Evolutionary conservation across 495 filamentous ascomycete genomes (phyloP).

Genomic region (Staphylotrichum longicolle): DNA sequence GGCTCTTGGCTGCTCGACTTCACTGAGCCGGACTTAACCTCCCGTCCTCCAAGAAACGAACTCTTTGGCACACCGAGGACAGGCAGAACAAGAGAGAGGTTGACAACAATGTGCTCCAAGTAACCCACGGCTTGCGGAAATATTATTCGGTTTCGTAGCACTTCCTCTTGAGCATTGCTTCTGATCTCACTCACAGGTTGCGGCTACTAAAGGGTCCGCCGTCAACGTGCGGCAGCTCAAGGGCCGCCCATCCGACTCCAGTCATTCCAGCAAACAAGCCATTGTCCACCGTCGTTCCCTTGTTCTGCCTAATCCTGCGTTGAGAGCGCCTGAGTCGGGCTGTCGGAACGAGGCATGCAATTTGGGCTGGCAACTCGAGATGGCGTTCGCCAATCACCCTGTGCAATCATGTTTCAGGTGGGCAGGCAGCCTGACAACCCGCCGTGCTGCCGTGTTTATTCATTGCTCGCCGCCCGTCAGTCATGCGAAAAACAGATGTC

Average conservation of each 20-base stretch:
- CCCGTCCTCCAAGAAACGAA: background rate
- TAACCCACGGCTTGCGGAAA: too few species aligned
- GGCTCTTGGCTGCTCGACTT: background rate
- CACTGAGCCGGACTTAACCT: too few species aligned
- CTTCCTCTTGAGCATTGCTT: too few species aligned
- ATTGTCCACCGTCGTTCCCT: too few species aligned
- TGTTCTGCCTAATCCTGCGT: background rate
- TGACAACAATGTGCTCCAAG: too few species aligned
- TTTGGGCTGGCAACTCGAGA: background rate
- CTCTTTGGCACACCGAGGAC: too few species aligned
- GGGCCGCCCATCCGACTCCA: too few species aligned
- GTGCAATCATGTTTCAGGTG: slow-evolving; percentile 9
- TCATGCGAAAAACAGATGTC: background rate
- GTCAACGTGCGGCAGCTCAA: too few species aligned
- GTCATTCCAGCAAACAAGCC: background rate
- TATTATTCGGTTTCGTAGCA: too few species aligned
- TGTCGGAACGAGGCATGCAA: background rate
- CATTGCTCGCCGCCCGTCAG: background rate
- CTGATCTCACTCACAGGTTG: too few species aligned
- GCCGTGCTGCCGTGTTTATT: background rate
- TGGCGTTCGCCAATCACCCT: background rate
- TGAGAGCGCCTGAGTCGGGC: background rate
- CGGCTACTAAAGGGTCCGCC: too few species aligned
- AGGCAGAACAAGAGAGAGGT: too few species aligned
- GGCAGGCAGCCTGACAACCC: background rate